Conservation (phyloP, 768 basidiomycete species). For the Trametes coccinea region DNA sequence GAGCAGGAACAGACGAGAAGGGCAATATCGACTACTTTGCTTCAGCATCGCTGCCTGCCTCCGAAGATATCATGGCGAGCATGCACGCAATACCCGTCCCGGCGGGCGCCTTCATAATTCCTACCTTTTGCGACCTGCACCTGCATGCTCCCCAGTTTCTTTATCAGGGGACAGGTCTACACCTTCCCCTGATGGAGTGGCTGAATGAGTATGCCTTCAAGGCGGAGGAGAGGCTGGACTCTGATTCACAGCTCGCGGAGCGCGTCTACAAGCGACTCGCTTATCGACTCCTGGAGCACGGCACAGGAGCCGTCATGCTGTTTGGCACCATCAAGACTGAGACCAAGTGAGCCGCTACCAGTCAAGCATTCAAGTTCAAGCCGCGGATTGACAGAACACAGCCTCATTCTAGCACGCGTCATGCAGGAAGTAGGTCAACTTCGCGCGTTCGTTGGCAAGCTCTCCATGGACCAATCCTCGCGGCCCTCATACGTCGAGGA, state of each 20-base stretch:
- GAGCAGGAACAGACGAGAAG: constrained; percentile 33
- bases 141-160: constrained; percentile 89
- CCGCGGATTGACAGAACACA: constrained; percentile 30
- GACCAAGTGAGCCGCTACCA: constrained; percentile 66
- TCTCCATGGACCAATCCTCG: constrained; percentile 85
- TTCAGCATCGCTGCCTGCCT: constrained; percentile 37
- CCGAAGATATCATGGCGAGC: constrained; percentile 34
- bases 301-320: constrained; percentile 74
- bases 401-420: constrained; percentile 73
- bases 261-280: constrained; percentile 71
- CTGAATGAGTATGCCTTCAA: constrained; percentile 79
- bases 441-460: constrained; percentile 83
- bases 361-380: no score
- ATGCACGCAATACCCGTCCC: constrained; percentile 38
- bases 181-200: constrained; percentile 85
- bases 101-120: constrained; percentile 65
- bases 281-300: constrained; percentile 62
- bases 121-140: constrained; percentile 81
- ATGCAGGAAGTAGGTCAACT: constrained; percentile 69
- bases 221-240: constrained; percentile 76
- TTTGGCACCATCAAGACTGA: constrained; percentile 85
- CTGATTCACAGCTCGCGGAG: constrained; percentile 55
- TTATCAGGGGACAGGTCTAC: constrained; percentile 84
- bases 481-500: constrained; percentile 71
- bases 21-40: constrained; percentile 58